phyloP scores from a whole-genome alignment of 2,329 filamentous ascomycete genomes.

The Acarospora socialis region DNA sequence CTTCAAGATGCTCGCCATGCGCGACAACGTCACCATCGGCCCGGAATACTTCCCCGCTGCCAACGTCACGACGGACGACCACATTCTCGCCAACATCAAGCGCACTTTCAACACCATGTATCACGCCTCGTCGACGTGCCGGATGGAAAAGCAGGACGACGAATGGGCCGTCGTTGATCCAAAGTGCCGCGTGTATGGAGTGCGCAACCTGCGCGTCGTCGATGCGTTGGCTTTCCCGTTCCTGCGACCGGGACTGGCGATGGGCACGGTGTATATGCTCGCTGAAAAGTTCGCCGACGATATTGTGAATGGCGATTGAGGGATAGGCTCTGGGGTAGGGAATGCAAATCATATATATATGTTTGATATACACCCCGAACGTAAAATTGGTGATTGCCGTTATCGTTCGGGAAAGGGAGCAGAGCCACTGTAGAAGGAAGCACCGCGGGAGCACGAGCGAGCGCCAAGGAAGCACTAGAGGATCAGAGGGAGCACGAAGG shows the following conservation, averaged over 20 bases:
- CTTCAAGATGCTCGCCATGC: conserved; percentile 19
- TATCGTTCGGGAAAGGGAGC: conserved; percentile 13
- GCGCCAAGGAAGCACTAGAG: conserved; percentile 5
- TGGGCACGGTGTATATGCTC: conserved; percentile 20
- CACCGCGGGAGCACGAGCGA: conserved; percentile 8
- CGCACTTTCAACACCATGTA: conserved; percentile 2
- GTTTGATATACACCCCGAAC: conserved; percentile 12
- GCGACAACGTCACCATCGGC: conserved; percentile 4
- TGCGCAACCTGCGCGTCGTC: conserved; percentile 16
- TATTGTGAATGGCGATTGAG: no score
- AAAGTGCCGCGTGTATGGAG: conserved; percentile 19
- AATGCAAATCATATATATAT: no score
- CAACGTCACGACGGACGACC: conserved; percentile 7
- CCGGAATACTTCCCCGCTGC: conserved; percentile 7
- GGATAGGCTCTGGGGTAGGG: no score
- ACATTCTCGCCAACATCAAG: conserved; percentile 4
- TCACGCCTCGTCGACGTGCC: conserved; percentile 12
- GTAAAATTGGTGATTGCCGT: conserved; percentile 10
- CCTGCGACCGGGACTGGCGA: conserved; percentile 20
- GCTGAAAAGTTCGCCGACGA: conserved; percentile 19
- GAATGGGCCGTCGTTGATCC: no score
- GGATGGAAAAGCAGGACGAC: no score
- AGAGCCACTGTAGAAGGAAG: conserved; percentile 14
- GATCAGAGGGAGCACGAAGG: not conserved
- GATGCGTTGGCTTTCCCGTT: conserved; percentile 21